These are phyloP conservation scores for Fraxinus baroniana DNA, from an alignment of 305 asterid genomes.

Conservation along the genomic window DNA sequence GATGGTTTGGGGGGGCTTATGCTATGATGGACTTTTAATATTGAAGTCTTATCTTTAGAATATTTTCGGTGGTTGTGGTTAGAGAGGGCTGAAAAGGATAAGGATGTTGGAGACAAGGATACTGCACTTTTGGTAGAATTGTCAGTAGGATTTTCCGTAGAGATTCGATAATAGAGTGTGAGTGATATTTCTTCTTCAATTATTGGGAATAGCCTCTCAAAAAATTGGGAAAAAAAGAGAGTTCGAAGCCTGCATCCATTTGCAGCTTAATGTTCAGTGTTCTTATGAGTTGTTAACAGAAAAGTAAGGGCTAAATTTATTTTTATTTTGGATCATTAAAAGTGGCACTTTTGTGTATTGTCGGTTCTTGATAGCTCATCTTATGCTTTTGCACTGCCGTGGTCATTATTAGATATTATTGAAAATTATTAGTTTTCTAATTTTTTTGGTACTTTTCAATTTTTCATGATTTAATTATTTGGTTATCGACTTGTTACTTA, in stretches of 20 bases:
- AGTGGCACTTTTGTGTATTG: constrained; percentile 3
- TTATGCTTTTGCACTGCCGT: background rate
- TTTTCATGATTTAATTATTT: no score
- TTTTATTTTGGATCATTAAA: background rate
- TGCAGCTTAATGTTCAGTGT: background rate
- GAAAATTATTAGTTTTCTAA: no score
- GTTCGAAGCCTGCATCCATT: background rate
- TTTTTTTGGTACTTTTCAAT: no score
- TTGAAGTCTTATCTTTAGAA: background rate
- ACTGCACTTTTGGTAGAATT: background rate
- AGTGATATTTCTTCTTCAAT: background rate
- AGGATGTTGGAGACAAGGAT: background rate
- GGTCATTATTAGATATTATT: no score
- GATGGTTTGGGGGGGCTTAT: background rate
- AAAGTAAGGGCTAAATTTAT: background rate
- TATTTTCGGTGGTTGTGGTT: constrained; percentile 18
- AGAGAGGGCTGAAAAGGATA: background rate
- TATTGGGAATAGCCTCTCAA: background rate
- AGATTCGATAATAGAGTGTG: background rate
- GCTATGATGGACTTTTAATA: background rate
- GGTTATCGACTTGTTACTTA: no score
- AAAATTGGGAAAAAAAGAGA: background rate
- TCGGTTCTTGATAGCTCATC: background rate
- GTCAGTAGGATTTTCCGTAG: background rate
- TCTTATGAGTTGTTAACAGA: background rate